Evolutionary conservation across 805 yeast genomes (phyloP).

Genomic region (Saccharomycopsis sp.): DNA sequence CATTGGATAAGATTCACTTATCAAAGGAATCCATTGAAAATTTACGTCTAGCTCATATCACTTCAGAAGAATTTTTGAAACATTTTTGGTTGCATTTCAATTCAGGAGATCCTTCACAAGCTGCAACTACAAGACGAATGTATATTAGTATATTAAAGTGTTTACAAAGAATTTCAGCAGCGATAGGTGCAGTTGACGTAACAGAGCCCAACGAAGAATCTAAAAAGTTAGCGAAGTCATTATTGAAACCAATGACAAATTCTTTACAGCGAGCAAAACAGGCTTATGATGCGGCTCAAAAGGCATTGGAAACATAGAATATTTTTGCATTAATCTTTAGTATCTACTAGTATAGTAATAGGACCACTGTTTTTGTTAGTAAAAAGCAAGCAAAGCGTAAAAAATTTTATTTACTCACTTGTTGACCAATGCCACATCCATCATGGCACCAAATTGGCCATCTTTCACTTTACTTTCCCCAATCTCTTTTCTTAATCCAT

Average conservation of each 20-base stretch:
- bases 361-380: conserved; percentile 12
- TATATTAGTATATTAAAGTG: conserved; percentile 45
- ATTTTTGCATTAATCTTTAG: conserved; percentile 5
- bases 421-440: conserved; percentile 83
- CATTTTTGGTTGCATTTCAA: conserved; percentile 69
- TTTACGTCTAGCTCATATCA: conserved; percentile 56
- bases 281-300: conserved; percentile 36
- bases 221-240: conserved; percentile 11
- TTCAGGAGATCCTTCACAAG: conserved; percentile 40
- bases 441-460: conserved; percentile 95
- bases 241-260: conserved; percentile 37
- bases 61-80: conserved; percentile 66
- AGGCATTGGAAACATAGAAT: conserved; percentile 20
- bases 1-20: conserved; percentile 19
- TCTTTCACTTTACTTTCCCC: conserved; percentile 68
- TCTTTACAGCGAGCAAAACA: conserved; percentile 42
- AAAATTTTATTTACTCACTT: too few relatives aligned
- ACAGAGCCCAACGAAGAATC: conserved; percentile 4
- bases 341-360: conserved; percentile 15
- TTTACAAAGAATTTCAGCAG: conserved; percentile 36
- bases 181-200: conserved; percentile 21
- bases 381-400: not conserved
- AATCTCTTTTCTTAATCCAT: conserved; percentile 39
- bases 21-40: conserved; percentile 39
- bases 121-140: conserved; percentile 37